Evolutionary conservation across 768 basidiomycete species (phyloP).

Genomic region (Leccinum disarticulatum): DNA sequence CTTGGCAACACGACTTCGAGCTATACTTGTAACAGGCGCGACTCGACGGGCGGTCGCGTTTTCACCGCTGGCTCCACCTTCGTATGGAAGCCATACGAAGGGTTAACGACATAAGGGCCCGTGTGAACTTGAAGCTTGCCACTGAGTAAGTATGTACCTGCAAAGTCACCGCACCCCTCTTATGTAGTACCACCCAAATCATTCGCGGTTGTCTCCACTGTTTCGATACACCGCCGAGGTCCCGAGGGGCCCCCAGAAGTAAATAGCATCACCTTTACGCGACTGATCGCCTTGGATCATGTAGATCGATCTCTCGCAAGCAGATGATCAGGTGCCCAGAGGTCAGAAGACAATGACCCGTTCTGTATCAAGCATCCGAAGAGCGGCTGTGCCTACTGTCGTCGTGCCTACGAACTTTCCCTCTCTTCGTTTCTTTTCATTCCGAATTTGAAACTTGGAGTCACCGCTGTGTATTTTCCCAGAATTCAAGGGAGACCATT

Average conservation of each 20-base stretch:
- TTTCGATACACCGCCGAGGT: conserved; percentile 11
- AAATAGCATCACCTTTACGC: neutral
- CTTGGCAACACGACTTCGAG: neutral
- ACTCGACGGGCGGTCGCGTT: neutral
- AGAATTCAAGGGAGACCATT: neutral
- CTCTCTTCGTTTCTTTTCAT: conserved; percentile 4
- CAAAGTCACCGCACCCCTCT: neutral
- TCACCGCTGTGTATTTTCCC: neutral
- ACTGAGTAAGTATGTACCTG: neutral
- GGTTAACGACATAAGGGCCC: neutral
- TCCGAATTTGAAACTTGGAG: conserved; percentile 4
- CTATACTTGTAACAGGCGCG: neutral
- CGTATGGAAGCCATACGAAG: neutral
- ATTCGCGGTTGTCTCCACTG: neutral
- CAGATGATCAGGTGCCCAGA: conserved; percentile 1
- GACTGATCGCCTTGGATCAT: neutral
- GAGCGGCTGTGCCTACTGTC: neutral
- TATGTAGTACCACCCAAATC: neutral
- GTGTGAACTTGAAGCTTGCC: neutral
- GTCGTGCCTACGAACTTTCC: conserved; percentile 9
- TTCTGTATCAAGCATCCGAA: neutral
- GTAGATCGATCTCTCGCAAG: conserved; percentile 4
- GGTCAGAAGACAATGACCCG: neutral
- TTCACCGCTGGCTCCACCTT: neutral
- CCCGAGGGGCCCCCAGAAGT: conserved; percentile 9